Percentiles rank a stretch among this genome's conserved stretches.
Evolutionary conservation across 208 protist genomes (phyloP).

Genomic region (Crithidia expoeki): DNA sequence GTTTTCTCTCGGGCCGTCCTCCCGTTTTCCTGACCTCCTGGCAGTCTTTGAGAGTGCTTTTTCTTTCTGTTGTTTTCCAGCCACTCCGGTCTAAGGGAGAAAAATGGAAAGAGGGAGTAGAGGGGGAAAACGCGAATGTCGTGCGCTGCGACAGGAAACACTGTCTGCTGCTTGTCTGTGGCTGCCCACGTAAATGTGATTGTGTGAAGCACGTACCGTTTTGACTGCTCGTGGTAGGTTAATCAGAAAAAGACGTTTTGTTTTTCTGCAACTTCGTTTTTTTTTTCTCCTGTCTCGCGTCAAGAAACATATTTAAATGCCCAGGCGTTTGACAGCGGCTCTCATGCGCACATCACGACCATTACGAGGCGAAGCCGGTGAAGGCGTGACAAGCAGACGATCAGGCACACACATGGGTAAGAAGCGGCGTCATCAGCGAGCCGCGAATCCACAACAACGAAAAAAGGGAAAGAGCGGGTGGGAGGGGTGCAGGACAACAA

Average conservation of each 20-base stretch:
- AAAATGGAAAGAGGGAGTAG: neutral
- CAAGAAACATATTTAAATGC: neutral
- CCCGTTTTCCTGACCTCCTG: neutral
- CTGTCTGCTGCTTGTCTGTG: constrained; percentile 1
- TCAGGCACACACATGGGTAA: neutral
- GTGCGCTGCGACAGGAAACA: neutral
- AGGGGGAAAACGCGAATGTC: neutral
- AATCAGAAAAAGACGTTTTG: neutral
- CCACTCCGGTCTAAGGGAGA: neutral
- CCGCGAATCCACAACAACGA: neutral
- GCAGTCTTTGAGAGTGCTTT: neutral
- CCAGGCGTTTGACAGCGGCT: neutral
- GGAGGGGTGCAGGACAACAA: neutral
- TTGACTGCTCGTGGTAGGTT: constrained; percentile 2
- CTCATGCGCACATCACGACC: neutral
- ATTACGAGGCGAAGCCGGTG: neutral
- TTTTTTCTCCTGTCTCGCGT: neutral
- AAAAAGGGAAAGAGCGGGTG: constrained; percentile 15
- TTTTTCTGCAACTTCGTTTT: neutral
- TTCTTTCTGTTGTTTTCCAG: neutral
- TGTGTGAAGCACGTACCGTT: neutral
- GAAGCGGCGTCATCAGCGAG: neutral
- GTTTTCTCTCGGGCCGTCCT: neutral
- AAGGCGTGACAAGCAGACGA: constrained; percentile 14
- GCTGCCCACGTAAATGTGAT: neutral